phyloP scores from a whole-genome alignment of 176 grass and related monocot genomes.

The Cocos nucifera region DNA sequence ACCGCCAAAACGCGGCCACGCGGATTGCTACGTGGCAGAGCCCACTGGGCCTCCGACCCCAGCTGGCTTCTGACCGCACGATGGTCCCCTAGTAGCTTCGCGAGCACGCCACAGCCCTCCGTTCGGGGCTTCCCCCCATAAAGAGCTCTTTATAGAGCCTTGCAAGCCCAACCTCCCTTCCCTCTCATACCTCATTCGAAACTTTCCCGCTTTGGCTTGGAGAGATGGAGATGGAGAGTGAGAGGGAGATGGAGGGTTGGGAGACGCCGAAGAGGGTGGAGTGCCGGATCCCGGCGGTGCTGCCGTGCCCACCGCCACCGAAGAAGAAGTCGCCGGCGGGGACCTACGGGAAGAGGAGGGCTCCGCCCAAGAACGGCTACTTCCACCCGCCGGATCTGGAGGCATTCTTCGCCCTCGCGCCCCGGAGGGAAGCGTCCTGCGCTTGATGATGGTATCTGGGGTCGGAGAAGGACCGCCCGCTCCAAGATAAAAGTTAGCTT shows the following conservation, averaged over 20 bases:
- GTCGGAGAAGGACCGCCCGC: constrained; percentile 1
- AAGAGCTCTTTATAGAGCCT: no score
- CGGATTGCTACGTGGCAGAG: no score
- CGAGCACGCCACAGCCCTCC: no score
- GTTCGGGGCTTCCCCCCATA: no score
- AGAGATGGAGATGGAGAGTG: constrained; percentile 18
- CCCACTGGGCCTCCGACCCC: no score
- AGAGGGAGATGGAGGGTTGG: constrained; percentile 35
- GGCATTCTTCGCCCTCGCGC: constrained; percentile 49
- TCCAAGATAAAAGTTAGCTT: no score
- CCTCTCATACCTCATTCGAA: no score
- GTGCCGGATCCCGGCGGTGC: constrained; percentile 49
- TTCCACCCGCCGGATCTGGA: constrained; percentile 80
- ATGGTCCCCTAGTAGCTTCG: no score
- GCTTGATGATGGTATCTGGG: constrained; percentile 33
- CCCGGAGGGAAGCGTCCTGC: constrained; percentile 43
- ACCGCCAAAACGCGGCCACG: no score
- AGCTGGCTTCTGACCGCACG: no score
- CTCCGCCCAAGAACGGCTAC: constrained; percentile 80
- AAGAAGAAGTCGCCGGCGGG: constrained; percentile 38
- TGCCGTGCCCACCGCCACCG: constrained; percentile 58
- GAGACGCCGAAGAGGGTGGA: constrained; percentile 80
- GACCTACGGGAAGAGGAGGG: constrained; percentile 32
- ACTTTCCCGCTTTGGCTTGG: neutral
- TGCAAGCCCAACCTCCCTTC: no score